These are phyloP conservation scores for Phytopythium chamaehyphon DNA, from an alignment of 352 stramenopile species.

Conservation along the genomic window DNA sequence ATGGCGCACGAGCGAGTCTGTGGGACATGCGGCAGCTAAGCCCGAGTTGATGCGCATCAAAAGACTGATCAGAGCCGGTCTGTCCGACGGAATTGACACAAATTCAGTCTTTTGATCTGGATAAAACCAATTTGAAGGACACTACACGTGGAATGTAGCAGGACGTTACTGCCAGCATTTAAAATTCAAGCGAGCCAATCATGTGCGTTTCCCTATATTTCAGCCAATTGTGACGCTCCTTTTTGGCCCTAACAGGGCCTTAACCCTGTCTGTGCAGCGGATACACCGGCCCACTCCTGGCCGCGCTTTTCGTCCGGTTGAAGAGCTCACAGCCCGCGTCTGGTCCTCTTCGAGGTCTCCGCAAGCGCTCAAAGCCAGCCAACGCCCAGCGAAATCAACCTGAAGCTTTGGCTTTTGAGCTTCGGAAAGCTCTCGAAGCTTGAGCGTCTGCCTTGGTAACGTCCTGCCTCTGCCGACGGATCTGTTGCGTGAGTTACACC, in stretches of 20 bases:
- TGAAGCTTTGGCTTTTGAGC: too few relatives aligned
- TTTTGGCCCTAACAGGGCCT: neutral
- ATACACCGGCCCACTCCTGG: constrained; percentile 3
- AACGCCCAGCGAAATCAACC: neutral
- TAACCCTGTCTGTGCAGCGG: neutral
- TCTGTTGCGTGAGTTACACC: neutral
- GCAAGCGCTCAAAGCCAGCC: too few relatives aligned
- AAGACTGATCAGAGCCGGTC: constrained; percentile 1
- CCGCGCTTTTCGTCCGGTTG: neutral
- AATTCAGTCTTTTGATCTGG: neutral
- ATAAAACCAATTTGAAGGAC: neutral
- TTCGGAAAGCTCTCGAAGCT: too few relatives aligned
- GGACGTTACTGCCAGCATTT: neutral
- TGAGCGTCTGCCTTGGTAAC: neutral
- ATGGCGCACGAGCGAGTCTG: constrained; percentile 1
- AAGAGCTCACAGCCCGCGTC: too few relatives aligned
- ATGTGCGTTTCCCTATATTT: neutral
- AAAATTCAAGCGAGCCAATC: neutral
- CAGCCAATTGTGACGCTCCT: neutral
- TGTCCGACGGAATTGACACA: neutral
- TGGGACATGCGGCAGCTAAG: too few relatives aligned
- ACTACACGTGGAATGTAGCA: neutral
- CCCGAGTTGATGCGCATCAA: too few relatives aligned
- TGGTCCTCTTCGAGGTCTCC: too few relatives aligned
- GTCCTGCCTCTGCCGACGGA: neutral